Evolutionary conservation across 495 filamentous ascomycete genomes (phyloP).

Genomic region (Astrothelium subdiscretum): DNA sequence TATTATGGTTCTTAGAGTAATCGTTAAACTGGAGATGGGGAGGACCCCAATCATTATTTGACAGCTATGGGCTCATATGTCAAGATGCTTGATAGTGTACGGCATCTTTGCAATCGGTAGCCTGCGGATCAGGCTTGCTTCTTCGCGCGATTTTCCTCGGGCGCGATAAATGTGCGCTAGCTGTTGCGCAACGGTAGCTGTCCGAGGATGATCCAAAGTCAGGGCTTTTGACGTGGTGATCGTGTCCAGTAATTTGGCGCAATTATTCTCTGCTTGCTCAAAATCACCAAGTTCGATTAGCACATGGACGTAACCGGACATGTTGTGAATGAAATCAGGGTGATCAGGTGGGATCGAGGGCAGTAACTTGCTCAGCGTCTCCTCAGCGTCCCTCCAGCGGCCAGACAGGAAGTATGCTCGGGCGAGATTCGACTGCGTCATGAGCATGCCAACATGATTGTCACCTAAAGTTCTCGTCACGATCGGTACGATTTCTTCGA

Average conservation of each 20-base stretch:
- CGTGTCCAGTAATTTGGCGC: conserved; percentile 7
- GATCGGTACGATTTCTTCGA: conserved; percentile 20
- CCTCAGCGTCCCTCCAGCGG: conserved; percentile 18
- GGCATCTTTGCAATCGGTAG: neutral
- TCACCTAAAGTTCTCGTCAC: conserved; percentile 21
- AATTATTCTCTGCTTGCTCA: conserved; percentile 10
- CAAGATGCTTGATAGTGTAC: neutral
- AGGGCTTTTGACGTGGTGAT: conserved; percentile 7
- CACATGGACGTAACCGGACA: conserved; percentile 9
- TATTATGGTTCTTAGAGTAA: no score
- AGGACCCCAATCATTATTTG: no score
- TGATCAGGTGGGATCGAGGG: conserved; percentile 1
- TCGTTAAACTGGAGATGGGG: no score
- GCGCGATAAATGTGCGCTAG: conserved; percentile 16
- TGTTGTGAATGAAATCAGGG: conserved; percentile 8
- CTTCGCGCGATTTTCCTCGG: neutral
- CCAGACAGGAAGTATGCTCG: conserved; percentile 18
- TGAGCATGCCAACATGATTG: conserved; percentile 22
- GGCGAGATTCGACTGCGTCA: conserved; percentile 26
- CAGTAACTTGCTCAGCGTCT: conserved; percentile 11
- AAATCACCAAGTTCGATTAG: conserved; percentile 8
- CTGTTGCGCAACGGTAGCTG: conserved; percentile 14
- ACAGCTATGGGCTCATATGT: neutral
- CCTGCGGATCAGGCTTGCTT: neutral
- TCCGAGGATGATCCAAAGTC: conserved; percentile 14